Conservation (phyloP, 805 yeast species). For the Nadsonia fulvescens region DNA sequence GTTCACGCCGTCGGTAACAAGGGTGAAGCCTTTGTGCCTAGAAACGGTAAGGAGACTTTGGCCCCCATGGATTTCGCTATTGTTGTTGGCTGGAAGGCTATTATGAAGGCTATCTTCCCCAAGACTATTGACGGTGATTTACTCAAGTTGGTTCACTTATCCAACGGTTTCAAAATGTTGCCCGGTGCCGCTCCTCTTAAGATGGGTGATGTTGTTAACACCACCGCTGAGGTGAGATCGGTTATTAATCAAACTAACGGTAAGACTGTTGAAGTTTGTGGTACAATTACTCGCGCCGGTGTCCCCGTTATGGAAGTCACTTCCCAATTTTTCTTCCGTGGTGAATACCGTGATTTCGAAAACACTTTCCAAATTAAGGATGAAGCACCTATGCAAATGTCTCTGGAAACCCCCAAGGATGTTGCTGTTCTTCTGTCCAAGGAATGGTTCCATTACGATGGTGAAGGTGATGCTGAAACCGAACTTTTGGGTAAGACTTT, state of each 20-base stretch:
- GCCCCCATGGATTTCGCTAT: conserved; percentile 99
- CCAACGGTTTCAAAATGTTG: conserved; percentile 83
- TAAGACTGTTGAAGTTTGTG: conserved; percentile 88
- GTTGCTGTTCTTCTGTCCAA: conserved; percentile 85
- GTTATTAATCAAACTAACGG: conserved; percentile 86
- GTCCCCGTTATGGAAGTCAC: conserved; percentile 81
- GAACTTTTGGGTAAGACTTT: conserved; percentile 65
- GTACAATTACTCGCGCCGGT: conserved; percentile 62
- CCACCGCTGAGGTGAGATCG: conserved; percentile 71
- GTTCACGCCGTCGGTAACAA: conserved; percentile 95
- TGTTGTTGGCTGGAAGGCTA: conserved; percentile 96
- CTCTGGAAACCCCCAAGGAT: conserved; percentile 61
- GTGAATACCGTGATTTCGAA: conserved; percentile 69
- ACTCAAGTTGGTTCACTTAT: conserved; percentile 80
- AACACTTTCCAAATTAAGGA: conserved; percentile 79
- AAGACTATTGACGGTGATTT: conserved; percentile 90
- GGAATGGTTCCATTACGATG: conserved; percentile 90
- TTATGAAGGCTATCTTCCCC: conserved; percentile 97
- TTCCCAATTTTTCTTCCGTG: conserved; percentile 93
- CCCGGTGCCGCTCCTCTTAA: conserved; percentile 83
- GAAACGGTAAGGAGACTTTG: conserved; percentile 44
- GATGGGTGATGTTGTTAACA: conserved; percentile 70
- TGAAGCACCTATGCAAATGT: conserved; percentile 75
- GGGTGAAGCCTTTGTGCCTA: conserved; percentile 85
- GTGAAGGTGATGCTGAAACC: conserved; percentile 30